Conservation (phyloP, 225 moss, liverwort and hornwort genomes). For the Pleurozium schreberi region DNA sequence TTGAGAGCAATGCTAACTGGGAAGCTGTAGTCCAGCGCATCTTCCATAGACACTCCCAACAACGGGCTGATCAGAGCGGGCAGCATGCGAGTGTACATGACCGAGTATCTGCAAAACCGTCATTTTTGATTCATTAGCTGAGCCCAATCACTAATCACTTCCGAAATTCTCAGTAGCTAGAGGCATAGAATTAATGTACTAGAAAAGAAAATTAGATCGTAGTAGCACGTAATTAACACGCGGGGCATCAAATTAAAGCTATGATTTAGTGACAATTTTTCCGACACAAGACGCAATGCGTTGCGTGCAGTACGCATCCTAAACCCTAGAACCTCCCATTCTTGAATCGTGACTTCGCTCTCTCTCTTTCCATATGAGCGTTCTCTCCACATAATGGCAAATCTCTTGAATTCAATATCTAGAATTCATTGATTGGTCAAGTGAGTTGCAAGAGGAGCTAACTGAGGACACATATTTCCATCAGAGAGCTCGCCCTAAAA, state of each 20-base stretch:
- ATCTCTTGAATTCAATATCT: background rate
- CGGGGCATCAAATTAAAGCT: background rate
- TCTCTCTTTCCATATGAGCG: background rate
- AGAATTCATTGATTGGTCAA: background rate
- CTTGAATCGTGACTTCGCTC: background rate
- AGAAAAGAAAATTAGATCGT: too few relatives aligned
- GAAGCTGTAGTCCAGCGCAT: constrained; percentile 4
- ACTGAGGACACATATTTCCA: background rate
- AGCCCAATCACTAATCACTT: background rate
- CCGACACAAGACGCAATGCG: background rate
- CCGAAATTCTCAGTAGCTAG: background rate
- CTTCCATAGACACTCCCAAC: background rate
- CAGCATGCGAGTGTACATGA: constrained; percentile 19
- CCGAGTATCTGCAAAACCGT: constrained; percentile 10
- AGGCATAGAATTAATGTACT: background rate
- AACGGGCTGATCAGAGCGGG: background rate
- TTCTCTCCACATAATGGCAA: background rate
- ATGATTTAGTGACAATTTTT: too few relatives aligned
- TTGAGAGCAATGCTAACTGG: constrained; percentile 2
- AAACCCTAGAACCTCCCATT: background rate
- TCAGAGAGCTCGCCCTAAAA: background rate
- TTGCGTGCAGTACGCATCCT: background rate
- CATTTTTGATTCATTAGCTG: too few relatives aligned
- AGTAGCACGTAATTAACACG: background rate
- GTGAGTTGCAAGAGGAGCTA: background rate